phyloP scores from a whole-genome alignment of 768 basidiomycete species.

The Suillus subalutaceus region DNA sequence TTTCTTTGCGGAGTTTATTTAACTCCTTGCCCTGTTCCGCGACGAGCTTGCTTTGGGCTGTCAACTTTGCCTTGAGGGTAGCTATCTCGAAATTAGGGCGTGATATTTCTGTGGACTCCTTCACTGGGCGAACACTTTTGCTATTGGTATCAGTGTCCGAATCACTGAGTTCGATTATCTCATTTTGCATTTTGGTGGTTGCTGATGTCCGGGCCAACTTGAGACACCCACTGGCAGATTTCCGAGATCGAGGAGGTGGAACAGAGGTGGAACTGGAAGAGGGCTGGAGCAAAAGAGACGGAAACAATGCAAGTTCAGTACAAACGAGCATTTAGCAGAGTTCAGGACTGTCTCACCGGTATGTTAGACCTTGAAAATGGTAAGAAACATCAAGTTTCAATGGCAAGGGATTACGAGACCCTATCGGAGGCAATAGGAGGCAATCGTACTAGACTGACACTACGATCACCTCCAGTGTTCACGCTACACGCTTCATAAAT shows the following conservation, averaged over 20 bases:
- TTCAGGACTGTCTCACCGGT: not conserved
- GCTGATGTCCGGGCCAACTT: not conserved
- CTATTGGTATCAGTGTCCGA: not conserved
- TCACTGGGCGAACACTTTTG: not conserved
- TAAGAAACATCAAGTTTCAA: not conserved
- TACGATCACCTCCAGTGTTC: not conserved
- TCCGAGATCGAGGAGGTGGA: not conserved
- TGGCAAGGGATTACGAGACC: not conserved
- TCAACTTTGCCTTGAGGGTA: not conserved
- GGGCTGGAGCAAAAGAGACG: not conserved
- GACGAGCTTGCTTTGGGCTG: slow-evolving; percentile 1
- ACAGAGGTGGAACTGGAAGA: not conserved
- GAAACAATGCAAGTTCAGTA: not conserved
- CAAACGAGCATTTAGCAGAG: not conserved
- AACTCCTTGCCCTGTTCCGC: slow-evolving; percentile 8
- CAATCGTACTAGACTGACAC: not conserved
- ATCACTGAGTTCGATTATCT: slow-evolving; percentile 6
- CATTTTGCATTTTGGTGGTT: slow-evolving; percentile 3
- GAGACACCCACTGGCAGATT: not conserved
- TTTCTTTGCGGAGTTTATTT: slow-evolving; percentile 9
- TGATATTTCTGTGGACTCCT: not conserved
- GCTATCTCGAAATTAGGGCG: not conserved
- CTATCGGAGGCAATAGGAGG: not conserved
- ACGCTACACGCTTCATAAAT: not conserved
- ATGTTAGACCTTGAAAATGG: not conserved